Percentiles rank a stretch among this genome's conserved stretches.
phyloP scores from a whole-genome alignment of 2,329 filamentous ascomycete species.

The Davidsoniella australis region DNA sequence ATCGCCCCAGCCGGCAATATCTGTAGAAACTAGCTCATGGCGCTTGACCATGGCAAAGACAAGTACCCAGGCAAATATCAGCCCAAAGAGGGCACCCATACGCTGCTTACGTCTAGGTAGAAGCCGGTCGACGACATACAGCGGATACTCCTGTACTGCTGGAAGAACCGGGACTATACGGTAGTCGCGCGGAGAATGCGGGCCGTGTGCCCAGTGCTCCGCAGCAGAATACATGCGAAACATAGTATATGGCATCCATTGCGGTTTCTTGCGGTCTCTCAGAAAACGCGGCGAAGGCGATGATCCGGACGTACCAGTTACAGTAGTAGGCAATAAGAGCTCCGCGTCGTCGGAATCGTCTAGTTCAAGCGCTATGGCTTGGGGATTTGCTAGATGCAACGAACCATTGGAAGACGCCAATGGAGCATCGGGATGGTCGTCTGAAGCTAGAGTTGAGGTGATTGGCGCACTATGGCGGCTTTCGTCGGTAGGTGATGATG shows the following conservation, averaged over 20 bases:
- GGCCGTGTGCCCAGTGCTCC: constrained; percentile 37
- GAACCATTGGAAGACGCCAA: constrained; percentile 18
- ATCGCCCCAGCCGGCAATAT: constrained; percentile 50
- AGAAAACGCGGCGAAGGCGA: constrained; percentile 42
- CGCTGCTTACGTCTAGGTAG: constrained; percentile 43
- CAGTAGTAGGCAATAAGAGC: not conserved
- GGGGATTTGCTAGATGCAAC: not conserved
- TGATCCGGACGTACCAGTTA: constrained; percentile 1
- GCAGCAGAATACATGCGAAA: constrained; percentile 28
- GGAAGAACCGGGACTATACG: constrained; percentile 46
- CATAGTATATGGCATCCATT: constrained; percentile 41
- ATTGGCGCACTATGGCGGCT: not conserved
- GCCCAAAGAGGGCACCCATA: constrained; percentile 38
- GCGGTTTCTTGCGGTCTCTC: constrained; percentile 38
- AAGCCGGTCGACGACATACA: constrained; percentile 43
- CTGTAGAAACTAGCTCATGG: constrained; percentile 38
- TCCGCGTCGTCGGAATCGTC: constrained; percentile 25
- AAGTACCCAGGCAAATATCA: constrained; percentile 50
- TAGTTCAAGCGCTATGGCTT: constrained; percentile 26
- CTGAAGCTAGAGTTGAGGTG: not conserved
- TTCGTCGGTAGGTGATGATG: too few relatives aligned
- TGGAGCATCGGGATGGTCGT: constrained; percentile 27
- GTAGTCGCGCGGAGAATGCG: constrained; percentile 32
- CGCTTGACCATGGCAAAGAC: constrained; percentile 53
- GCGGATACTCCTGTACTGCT: constrained; percentile 46